A percentile compares a stretch with the other conserved stretches of the same genome.
Evolutionary conservation across 768 basidiomycete species (phyloP).

Genomic region (Fomitopsis serialis): DNA sequence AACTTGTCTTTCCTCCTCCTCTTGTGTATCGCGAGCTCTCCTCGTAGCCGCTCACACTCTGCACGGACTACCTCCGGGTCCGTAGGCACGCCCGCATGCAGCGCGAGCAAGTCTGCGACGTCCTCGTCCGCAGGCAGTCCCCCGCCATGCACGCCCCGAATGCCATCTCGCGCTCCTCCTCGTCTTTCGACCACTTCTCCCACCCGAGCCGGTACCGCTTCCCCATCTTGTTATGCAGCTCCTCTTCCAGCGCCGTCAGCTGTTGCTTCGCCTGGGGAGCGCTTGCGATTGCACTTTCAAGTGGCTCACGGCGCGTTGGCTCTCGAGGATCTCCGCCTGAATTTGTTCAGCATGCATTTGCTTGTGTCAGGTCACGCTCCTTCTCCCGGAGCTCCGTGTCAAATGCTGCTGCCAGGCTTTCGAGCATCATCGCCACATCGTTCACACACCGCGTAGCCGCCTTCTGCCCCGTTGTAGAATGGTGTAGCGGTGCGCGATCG

Average conservation of each 20-base stretch:
- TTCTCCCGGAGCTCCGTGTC: conserved; percentile 90
- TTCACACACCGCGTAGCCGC: conserved; percentile 82
- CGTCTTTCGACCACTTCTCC: conserved; percentile 89
- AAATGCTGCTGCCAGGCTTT: conserved; percentile 82
- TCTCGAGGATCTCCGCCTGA: conserved; percentile 85
- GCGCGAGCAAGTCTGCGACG: conserved; percentile 48
- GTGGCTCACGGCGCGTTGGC: conserved; percentile 68
- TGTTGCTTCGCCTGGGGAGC: conserved; percentile 53
- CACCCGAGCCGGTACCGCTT: conserved; percentile 79
- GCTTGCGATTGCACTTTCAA: conserved; percentile 66
- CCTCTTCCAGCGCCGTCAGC: conserved; percentile 58
- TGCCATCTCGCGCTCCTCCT: conserved; percentile 69
- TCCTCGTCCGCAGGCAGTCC: conserved; percentile 41
- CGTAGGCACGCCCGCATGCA: conserved; percentile 54
- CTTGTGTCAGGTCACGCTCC: conserved; percentile 87
- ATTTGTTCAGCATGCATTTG: conserved; percentile 85
- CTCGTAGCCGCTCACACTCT: conserved; percentile 56
- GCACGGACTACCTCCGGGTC: conserved; percentile 47
- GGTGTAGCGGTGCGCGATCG: conserved; percentile 72
- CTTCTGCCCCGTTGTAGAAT: conserved; percentile 80
- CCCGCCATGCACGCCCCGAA: conserved; percentile 60
- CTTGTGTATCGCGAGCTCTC: conserved; percentile 60
- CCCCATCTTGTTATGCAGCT: conserved; percentile 72
- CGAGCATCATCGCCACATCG: conserved; percentile 82
- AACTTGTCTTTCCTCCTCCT: conserved; percentile 70